These are phyloP conservation scores for Tylopilus microsporus DNA, from an alignment of 1,284 basidiomycete species.

Conservation along the genomic window DNA sequence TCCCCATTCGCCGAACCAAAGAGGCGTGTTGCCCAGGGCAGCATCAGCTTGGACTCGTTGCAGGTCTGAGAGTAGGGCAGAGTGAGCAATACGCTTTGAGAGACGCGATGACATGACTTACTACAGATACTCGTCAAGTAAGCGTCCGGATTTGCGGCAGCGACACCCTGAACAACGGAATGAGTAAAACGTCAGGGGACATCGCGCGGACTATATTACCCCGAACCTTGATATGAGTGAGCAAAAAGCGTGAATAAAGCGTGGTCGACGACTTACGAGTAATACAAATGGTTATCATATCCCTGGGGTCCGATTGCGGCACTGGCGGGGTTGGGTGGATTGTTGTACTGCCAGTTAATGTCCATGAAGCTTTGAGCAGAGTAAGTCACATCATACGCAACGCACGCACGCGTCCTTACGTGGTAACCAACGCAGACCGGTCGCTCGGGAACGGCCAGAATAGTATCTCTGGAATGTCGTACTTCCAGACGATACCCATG, in stretches of 20 bases:
- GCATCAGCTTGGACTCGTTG: slow-evolving; percentile 34
- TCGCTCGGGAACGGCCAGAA: slow-evolving; percentile 14
- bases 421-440: slow-evolving; percentile 45
- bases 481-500: slow-evolving; percentile 36
- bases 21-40: slow-evolving; percentile 37
- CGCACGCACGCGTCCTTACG: slow-evolving; percentile 10
- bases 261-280: slow-evolving; percentile 41
- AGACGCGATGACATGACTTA: slow-evolving; percentile 30
- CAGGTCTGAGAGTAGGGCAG: slow-evolving; percentile 14
- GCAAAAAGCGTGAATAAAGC: neutral
- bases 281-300: slow-evolving; percentile 81
- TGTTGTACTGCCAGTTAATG: slow-evolving; percentile 64
- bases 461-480: slow-evolving; percentile 30
- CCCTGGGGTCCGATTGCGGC: slow-evolving; percentile 62
- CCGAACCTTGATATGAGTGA: slow-evolving; percentile 47
- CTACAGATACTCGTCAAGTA: slow-evolving; percentile 69
- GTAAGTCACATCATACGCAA: slow-evolving; percentile 3
- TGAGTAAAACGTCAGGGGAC: slow-evolving; percentile 11
- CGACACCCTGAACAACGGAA: slow-evolving; percentile 51
- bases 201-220: slow-evolving; percentile 43
- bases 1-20: slow-evolving; percentile 61
- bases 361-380: slow-evolving; percentile 64
- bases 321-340: slow-evolving; percentile 64
- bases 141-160: slow-evolving; percentile 56
- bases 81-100: neutral